Evolutionary conservation across 2,329 filamentous ascomycete species (phyloP).

Genomic region (Monilinia fructigena): DNA sequence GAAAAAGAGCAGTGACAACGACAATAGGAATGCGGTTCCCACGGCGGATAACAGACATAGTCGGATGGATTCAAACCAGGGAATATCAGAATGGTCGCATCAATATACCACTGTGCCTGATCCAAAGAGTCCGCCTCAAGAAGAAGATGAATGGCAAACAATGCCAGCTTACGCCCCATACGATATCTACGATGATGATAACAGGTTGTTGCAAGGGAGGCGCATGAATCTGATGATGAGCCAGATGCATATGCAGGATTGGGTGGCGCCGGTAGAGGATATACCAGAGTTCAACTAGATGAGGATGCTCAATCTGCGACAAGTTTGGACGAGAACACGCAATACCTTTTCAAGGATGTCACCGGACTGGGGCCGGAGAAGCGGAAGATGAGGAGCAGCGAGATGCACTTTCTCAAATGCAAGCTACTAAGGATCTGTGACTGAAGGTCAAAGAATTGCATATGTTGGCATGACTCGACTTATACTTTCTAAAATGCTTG

Average conservation of each 20-base stretch:
- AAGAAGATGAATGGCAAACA: constrained; percentile 79
- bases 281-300: constrained; percentile 91
- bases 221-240: constrained; percentile 66
- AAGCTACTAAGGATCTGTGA: constrained; percentile 94
- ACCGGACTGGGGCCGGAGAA: constrained; percentile 57
- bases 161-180: constrained; percentile 94
- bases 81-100: constrained; percentile 82
- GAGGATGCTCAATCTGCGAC: constrained; percentile 92
- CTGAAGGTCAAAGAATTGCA: constrained; percentile 91
- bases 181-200: constrained; percentile 94
- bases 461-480: constrained; percentile 90
- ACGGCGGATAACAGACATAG: background rate
- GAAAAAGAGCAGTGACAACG: constrained; percentile 15
- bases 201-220: constrained; percentile 81
- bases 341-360: constrained; percentile 85
- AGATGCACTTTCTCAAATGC: constrained; percentile 85
- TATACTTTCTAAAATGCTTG: constrained; percentile 74
- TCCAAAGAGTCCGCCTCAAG: constrained; percentile 52
- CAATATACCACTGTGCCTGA: constrained; percentile 65
- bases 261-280: constrained; percentile 89
- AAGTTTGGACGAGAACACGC: constrained; percentile 95
- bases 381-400: constrained; percentile 75
- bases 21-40: constrained; percentile 2
- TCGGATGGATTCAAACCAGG: constrained; percentile 23
- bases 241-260: constrained; percentile 70